phyloP scores from a whole-genome alignment of 257 asterid species.

The Nicotiana obtusifolia region DNA sequence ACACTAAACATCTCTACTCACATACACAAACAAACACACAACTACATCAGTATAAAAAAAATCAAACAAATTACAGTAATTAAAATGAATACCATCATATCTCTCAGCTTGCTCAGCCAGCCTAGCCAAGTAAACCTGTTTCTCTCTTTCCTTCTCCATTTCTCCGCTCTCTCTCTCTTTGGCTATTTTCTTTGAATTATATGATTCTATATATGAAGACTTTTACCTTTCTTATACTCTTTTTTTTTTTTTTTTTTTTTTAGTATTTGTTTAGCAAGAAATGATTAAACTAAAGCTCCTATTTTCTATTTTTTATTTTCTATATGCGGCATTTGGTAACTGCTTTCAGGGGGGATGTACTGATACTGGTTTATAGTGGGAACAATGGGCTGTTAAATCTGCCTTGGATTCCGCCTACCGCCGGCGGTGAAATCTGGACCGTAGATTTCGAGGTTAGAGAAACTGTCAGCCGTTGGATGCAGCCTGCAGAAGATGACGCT shows the following conservation, averaged over 20 bases:
- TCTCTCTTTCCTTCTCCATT: constrained; percentile 66
- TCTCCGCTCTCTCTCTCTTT: constrained; percentile 11
- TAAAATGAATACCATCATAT: constrained; percentile 50
- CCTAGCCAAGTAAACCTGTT: constrained; percentile 62
- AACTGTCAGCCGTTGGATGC: constrained; percentile 20
- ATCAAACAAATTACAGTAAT: neutral
- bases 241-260: neutral
- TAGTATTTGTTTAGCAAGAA: neutral
- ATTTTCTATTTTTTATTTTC: neutral
- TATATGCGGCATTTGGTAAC: neutral
- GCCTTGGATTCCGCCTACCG: constrained; percentile 5
- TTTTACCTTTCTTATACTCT: neutral
- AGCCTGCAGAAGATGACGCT: neutral
- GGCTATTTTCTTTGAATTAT: neutral
- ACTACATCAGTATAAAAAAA: neutral
- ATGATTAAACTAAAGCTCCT: neutral
- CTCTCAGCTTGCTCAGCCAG: constrained; percentile 77
- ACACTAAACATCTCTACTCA: neutral
- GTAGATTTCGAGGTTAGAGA: neutral
- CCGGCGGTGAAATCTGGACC: constrained; percentile 8
- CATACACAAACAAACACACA: neutral
- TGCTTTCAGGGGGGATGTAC: neutral
- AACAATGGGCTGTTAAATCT: constrained; percentile 16
- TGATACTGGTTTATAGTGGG: constrained; percentile 7
- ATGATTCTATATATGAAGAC: neutral